Evolutionary conservation across 2,329 filamentous ascomycete species (phyloP).

Genomic region (Erysiphe neolycopersici): DNA sequence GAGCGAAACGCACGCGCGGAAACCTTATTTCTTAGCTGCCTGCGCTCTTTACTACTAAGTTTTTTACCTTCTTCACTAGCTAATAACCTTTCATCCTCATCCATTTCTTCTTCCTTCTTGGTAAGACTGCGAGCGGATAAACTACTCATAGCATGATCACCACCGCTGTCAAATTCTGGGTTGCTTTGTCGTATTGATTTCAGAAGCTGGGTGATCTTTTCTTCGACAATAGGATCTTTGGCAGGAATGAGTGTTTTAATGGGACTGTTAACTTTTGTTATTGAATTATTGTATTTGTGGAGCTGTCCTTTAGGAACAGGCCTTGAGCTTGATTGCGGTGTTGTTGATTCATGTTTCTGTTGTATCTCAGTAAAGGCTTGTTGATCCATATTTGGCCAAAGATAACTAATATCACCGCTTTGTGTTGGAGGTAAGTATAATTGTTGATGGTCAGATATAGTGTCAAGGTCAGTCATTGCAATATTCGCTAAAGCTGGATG

Average conservation of each 20-base stretch:
- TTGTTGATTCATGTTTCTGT: conserved; percentile 33
- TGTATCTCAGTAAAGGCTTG: conserved; percentile 55
- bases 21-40: conserved; percentile 96
- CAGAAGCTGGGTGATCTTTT: conserved; percentile 78
- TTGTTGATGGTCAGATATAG: conserved; percentile 37
- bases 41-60: conserved; percentile 88
- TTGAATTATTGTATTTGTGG: not conserved
- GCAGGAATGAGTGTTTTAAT: conserved; percentile 18
- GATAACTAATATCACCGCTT: conserved; percentile 35
- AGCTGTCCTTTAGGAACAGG: not conserved
- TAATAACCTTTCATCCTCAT: conserved; percentile 78
- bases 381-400: conserved; percentile 86
- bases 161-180: conserved; percentile 25
- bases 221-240: conserved; percentile 51
- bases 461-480: conserved; percentile 47
- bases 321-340: conserved; percentile 1
- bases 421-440: conserved; percentile 20
- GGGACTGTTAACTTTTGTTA: conserved; percentile 7
- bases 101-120: conserved; percentile 96
- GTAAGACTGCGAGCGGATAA: conserved; percentile 42
- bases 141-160: conserved; percentile 17
- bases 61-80: conserved; percentile 98
- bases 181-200: conserved; percentile 62
- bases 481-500: conserved; percentile 20
- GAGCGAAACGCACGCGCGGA: conserved; percentile 93